These are phyloP conservation scores for Cornus kousa DNA, from an alignment of 148 eudicot genomes.

Conservation along the genomic window DNA sequence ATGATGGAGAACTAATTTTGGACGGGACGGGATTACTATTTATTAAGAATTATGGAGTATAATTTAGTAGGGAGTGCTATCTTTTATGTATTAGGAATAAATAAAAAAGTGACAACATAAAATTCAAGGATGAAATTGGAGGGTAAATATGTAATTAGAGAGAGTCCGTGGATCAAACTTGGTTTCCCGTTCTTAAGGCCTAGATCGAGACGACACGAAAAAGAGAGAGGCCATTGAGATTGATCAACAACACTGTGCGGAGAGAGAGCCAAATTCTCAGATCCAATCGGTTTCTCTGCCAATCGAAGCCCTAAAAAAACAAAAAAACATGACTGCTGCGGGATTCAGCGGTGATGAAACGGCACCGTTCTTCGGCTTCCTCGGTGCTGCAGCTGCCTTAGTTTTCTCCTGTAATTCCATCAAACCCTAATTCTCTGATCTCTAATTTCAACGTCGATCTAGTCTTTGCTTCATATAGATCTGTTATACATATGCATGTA, in stretches of 20 bases:
- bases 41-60: too few relatives aligned
- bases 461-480: background rate
- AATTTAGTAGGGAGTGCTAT: too few relatives aligned
- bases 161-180: background rate
- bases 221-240: background rate
- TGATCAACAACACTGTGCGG: background rate
- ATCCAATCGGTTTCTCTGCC: constrained; percentile 14
- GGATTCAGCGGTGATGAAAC: constrained; percentile 45
- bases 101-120: too few relatives aligned
- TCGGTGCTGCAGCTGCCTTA: constrained; percentile 43
- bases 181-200: background rate
- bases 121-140: background rate
- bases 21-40: too few relatives aligned
- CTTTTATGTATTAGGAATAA: too few relatives aligned
- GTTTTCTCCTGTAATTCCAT: constrained; percentile 37
- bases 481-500: background rate
- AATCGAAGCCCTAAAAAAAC: background rate
- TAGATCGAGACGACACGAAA: background rate
- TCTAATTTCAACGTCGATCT: background rate
- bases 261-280: constrained; percentile 1
- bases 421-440: background rate
- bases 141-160: background rate
- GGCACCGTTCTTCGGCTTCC: constrained; percentile 49
- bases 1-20: too few relatives aligned
- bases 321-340: constrained; percentile 24